Evolutionary conservation across 225 moss, liverwort and hornwort genomes (phyloP), one percentile per base, ranked within the genome.

Genomic region (Climacium dendroides): DNA sequence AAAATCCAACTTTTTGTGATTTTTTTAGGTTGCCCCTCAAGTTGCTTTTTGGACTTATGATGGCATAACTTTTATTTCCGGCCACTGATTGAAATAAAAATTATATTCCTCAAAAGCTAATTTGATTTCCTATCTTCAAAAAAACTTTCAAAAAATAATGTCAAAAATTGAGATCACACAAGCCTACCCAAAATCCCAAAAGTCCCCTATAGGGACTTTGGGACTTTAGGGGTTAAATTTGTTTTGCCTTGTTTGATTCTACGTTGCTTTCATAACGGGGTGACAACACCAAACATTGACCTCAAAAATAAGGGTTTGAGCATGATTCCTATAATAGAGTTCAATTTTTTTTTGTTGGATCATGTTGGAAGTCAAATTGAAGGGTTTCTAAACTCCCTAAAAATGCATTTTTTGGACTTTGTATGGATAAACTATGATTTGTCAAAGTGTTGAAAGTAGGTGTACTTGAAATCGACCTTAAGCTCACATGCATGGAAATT

Each of bases 241-340:
- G 1, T 35, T 52, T 52, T 22, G 28, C 20, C 9, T 20, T 74
- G 3, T 13, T 74, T 5, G 13, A 34, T 74, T 74, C 0, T 0
- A 74, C 50, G 13, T 74, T 34, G 22, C 34, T 9, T 74, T 74
- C 5, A 50, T 3, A 50, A 2, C 22, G 2, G 30, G 4, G 4
- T 29, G 2, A 45, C 2, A 6, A 6, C 5, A 43, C 5, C 9
- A 26, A 41, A 9, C 45, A 45, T 72, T 0, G 15, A 10, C 16
- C 1, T 72, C 3, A 9, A 45, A 18, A 6, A 72, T 47, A n/a
- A n/a, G 3, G 10, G 1, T 45, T 29, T 29, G 45, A 72, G 4
- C 6, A 11, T 72, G 16, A 3, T 47, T 29, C 2, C 29, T 17
- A 45, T 28, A 1, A 5, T 10, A 2, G 6, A 29, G 10, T 0